Percentiles rank a stretch among this genome's conserved stretches.
Conservation (phyloP, 2,329 filamentous ascomycete species). For the Colletotrichum sp. region DNA sequence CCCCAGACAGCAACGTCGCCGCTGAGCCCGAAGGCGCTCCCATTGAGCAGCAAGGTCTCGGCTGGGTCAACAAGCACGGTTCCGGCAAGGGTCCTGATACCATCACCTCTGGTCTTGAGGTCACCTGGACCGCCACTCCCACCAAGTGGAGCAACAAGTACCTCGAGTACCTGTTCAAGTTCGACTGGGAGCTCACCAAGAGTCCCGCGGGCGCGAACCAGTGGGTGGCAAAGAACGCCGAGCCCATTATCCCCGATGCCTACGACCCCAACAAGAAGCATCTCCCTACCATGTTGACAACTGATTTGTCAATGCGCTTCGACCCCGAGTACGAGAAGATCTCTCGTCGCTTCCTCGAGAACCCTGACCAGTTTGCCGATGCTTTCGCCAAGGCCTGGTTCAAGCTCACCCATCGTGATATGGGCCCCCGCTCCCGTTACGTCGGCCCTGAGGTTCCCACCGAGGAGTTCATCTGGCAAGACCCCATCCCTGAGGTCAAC, state of each 20-base stretch:
- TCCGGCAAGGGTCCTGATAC: constrained; percentile 72
- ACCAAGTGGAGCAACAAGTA: constrained; percentile 75
- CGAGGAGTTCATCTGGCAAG: constrained; percentile 76
- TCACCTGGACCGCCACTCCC: constrained; percentile 81
- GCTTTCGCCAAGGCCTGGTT: constrained; percentile 80
- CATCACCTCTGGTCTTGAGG: constrained; percentile 79
- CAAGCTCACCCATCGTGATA: constrained; percentile 82
- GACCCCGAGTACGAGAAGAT: constrained; percentile 80
- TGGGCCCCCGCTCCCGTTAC: constrained; percentile 74
- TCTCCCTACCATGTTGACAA: constrained; percentile 76
- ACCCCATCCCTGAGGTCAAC: constrained; percentile 69
- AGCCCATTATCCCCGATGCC: constrained; percentile 72
- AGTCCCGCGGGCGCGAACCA: constrained; percentile 78
- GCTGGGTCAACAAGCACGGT: constrained; percentile 70
- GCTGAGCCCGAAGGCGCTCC: constrained; percentile 69
- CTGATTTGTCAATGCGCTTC: constrained; percentile 73
- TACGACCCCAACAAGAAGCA: constrained; percentile 75
- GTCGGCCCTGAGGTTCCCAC: constrained; percentile 75
- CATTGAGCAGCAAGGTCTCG: constrained; percentile 72
- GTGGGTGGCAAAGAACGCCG: constrained; percentile 74
- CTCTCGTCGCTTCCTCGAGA: constrained; percentile 70
- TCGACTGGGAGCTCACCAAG: constrained; percentile 79
- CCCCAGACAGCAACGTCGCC: constrained; percentile 60
- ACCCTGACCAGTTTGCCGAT: constrained; percentile 72
- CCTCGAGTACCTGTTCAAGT: constrained; percentile 79